Conservation (phyloP, 2,329 filamentous ascomycete species). For the Colletotrichum siamense region DNA sequence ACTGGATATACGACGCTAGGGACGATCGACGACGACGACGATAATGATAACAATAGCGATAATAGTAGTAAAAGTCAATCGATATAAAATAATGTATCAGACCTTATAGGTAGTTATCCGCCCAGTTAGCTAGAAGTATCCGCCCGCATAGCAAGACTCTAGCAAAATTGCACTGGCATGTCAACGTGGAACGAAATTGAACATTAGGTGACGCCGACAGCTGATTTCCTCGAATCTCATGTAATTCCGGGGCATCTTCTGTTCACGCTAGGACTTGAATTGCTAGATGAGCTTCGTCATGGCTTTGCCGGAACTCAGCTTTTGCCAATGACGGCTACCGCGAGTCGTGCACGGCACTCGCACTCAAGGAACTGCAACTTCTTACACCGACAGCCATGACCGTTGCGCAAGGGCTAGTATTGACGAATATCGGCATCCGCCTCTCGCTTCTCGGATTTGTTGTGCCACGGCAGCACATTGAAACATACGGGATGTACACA, state of each 20-base stretch:
- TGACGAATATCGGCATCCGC: neutral
- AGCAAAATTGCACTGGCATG: no score
- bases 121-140: no score
- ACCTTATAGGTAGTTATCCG: no score
- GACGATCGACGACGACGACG: no score
- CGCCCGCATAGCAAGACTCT: no score
- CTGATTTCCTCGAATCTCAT: neutral
- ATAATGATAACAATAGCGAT: no score
- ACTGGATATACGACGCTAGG: no score
- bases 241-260: neutral
- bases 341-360: neutral
- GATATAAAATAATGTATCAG: no score
- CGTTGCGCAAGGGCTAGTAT: neutral
- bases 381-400: neutral
- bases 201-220: neutral
- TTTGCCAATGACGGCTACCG: neutral
- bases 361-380: neutral
- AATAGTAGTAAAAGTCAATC: no score
- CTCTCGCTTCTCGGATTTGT: neutral
- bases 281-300: neutral
- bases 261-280: neutral
- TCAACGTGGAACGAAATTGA: accelerated
- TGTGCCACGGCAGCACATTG: neutral
- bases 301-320: neutral
- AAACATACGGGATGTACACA: neutral